A percentile compares a stretch with the other conserved stretches of the same genome.
phyloP scores from a whole-genome alignment of 2,329 filamentous ascomycete species.

The Teratosphaeria gauchensis region DNA sequence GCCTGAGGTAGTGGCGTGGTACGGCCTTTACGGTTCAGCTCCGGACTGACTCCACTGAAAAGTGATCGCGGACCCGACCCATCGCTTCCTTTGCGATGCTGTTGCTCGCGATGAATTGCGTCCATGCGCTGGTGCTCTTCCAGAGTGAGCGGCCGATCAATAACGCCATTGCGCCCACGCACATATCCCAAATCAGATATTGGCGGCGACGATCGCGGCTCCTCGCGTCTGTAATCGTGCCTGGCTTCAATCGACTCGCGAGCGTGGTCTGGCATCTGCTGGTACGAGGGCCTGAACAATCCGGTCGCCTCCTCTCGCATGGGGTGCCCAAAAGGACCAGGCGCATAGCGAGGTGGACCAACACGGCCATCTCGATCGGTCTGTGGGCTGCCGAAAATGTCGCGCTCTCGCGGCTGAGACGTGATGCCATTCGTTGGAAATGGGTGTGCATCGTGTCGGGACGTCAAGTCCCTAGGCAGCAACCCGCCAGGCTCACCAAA shows the following conservation, averaged over 20 bases:
- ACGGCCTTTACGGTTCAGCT: slow-evolving; percentile 72
- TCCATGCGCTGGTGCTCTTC: slow-evolving; percentile 37
- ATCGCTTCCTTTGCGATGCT: slow-evolving; percentile 27
- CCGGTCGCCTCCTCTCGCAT: slow-evolving; percentile 23
- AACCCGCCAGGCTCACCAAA: slow-evolving; percentile 13
- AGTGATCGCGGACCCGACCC: slow-evolving; percentile 48
- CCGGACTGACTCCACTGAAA: slow-evolving; percentile 55
- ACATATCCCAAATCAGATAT: slow-evolving; percentile 14
- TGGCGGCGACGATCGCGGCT: slow-evolving; percentile 18
- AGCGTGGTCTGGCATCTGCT: slow-evolving; percentile 15
- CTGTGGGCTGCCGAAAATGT: slow-evolving; percentile 18
- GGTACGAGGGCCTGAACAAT: slow-evolving; percentile 20
- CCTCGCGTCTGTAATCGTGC: slow-evolving; percentile 18
- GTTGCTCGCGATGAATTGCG: slow-evolving; percentile 39
- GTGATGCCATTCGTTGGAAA: slow-evolving; percentile 15
- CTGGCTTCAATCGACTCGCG: slow-evolving; percentile 23
- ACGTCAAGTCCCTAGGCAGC: slow-evolving; percentile 9
- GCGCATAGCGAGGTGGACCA: slow-evolving; percentile 12
- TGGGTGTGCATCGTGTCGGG: slow-evolving; percentile 13
- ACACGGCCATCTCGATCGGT: slow-evolving; percentile 17
- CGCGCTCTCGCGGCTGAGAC: slow-evolving; percentile 18
- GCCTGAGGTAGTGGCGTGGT: slow-evolving; percentile 85
- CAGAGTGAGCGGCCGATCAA: slow-evolving; percentile 29
- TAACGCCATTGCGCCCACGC: slow-evolving; percentile 17
- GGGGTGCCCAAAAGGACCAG: slow-evolving; percentile 16